Evolutionary conservation across 2,329 filamentous ascomycete species (phyloP), one percentile per base, ranked within the genome.

Genomic region (Exophiala calicioides): DNA sequence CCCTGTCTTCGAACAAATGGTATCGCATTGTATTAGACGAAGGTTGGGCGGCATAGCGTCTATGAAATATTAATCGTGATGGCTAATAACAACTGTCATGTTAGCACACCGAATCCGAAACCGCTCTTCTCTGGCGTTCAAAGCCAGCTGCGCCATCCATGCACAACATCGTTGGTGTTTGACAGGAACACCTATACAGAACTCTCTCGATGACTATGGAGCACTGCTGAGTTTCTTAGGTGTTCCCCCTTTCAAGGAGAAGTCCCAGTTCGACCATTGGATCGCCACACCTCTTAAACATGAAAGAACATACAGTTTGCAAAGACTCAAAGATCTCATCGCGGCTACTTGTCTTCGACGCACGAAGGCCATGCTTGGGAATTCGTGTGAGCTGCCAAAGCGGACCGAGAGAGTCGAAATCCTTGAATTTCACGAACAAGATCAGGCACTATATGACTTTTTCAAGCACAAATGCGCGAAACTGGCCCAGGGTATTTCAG

Each of bases 151-250:
- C 31, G 49, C 67, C 0, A 61, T 81, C 0, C 45, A 56, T 1
- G 70, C 76, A 0, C 61, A 64, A 2, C 70, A 67, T 0, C 66
- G 77, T 5, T 80, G 77, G 76, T 78, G 74, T 50, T 62, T 79
- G 1, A 74, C 74, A 0, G 76, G 75, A 1, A 79, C 76, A 0
- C 77, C 77, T 0, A 73, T 80, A 19, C 77, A 80, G 47, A 80
- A 80, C 52, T 63, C 63, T 2, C 62, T 80, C 0, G 70, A 73
- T 4, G 77, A 80, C 36, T 67, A 80, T 3, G 76, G 72, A 1
- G 68, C 76, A 0, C 62, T 80, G 0, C 67, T 79, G 29, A 64
- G 68, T 1, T 80, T 80, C 49, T 57, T 80, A 15, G 60, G 65
- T 29, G 65, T 70, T 0, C 60, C 62, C 13, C 70, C 68, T 1